A percentile compares a stretch with the other conserved stretches of the same genome.
phyloP scores from a whole-genome alignment of 176 grass and related monocot genomes.

The Luzula sylvatica region DNA sequence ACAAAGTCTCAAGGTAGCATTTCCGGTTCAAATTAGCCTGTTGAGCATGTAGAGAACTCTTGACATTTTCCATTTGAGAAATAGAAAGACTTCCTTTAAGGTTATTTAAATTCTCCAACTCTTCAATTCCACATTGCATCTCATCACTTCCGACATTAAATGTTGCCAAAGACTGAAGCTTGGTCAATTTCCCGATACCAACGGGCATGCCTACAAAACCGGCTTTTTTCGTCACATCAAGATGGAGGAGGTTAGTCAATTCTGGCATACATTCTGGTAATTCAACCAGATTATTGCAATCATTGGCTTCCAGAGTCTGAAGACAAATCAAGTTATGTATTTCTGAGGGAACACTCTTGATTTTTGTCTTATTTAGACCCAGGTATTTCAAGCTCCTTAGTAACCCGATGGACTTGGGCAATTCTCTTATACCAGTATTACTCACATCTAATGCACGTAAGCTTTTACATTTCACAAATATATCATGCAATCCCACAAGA shows the following conservation, averaged over 20 bases:
- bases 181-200: constrained; percentile 21
- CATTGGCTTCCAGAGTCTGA: constrained; percentile 22
- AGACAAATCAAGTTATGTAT: constrained; percentile 13
- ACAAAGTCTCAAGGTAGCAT: constrained; percentile 8
- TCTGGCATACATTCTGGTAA: constrained; percentile 8
- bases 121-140: constrained; percentile 16
- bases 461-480: constrained; percentile 12
- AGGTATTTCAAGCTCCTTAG: constrained; percentile 25
- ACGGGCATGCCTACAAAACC: constrained; percentile 17
- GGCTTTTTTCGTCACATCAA: constrained; percentile 18
- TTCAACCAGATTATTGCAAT: constrained; percentile 20
- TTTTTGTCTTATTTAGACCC: constrained; percentile 25
- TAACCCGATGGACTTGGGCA: constrained; percentile 21
- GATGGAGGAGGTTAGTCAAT: constrained; percentile 9
- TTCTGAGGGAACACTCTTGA: constrained; percentile 19
- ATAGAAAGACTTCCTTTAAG: constrained; percentile 25
- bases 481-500: constrained; percentile 21
- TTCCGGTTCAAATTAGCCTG: constrained; percentile 17
- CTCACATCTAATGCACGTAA: constrained; percentile 31
- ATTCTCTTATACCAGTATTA: constrained; percentile 7
- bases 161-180: constrained; percentile 16
- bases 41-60: constrained; percentile 9
- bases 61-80: constrained; percentile 15
- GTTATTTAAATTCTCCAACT: constrained; percentile 13
- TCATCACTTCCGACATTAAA: constrained; percentile 28